phyloP scores from a whole-genome alignment of 345 rosid genomes.

The Eucalyptus melliodora region DNA sequence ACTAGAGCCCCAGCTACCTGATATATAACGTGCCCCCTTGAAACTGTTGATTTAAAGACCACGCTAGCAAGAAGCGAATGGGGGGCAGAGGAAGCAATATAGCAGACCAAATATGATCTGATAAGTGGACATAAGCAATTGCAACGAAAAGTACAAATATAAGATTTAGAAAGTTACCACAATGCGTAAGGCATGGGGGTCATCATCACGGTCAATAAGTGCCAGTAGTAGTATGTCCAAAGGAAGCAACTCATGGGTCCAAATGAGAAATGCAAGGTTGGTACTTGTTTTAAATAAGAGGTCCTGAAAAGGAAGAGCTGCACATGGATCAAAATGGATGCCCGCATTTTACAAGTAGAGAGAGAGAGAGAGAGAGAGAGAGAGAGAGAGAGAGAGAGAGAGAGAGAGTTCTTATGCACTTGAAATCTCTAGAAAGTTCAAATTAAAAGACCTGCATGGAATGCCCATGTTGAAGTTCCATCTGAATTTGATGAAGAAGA shows the following conservation, averaged over 20 bases:
- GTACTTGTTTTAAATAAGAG: conserved; percentile 50
- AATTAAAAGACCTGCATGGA: conserved; percentile 38
- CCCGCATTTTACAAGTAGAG: neutral
- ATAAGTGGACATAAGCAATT: neutral
- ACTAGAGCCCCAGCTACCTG: neutral
- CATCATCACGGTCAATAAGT: conserved; percentile 91
- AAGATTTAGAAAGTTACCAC: conserved; percentile 43
- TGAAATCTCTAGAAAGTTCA: neutral
- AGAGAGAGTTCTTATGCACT: neutral
- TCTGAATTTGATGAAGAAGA: conserved; percentile 65
- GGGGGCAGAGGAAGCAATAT: neutral
- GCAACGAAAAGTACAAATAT: neutral
- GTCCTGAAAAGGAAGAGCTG: conserved; percentile 33
- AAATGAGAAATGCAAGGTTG: conserved; percentile 72
- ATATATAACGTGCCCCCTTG: neutral
- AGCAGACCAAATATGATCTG: neutral
- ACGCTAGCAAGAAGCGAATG: neutral
- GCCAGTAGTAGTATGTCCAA: conserved; percentile 89
- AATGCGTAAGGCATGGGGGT: conserved; percentile 81
- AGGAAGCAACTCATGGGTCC: conserved; percentile 93
- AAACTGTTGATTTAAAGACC: neutral
- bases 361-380: neutral
- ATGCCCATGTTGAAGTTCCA: conserved; percentile 79
- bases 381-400: neutral
- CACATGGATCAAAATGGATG: neutral